Evolutionary conservation across 2,329 filamentous ascomycete genomes (phyloP), one percentile per base, ranked within the genome.

Genomic region (Ophiocordyceps sinensis): DNA sequence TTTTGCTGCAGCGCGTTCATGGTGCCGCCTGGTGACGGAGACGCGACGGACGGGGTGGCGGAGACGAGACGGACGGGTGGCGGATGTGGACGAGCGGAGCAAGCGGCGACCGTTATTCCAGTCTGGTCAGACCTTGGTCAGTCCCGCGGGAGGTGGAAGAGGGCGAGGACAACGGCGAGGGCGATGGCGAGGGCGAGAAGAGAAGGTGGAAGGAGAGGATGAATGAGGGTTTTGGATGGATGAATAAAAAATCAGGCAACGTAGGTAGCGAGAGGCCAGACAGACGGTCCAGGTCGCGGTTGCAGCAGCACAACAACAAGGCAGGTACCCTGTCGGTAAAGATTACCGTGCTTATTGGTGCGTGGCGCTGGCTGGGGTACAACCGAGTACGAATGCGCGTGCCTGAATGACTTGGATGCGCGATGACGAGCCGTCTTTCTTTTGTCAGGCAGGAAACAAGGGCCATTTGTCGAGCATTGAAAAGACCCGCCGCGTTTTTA

Each of bases 1-100:
- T 70, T 77, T 54, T 79, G 71, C 62, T 76, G 70, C 47, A 81
- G 68, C 56, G 76, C 70, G 56, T 81, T 71, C 77, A 82, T 82
- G 44, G 49, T 50, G 38, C 34, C 21, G 15, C 15, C 14, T 12
- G 5, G 14, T 15, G n/a, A n/a, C n/a, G 9, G 10, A 9, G n/a
- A 26, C 23, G 23, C 3, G 23, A 19, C 19, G 19, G 19, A 19
- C 19, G 19, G 19, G 19, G n/a, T n/a, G n/a, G n/a, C n/a, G 9
- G 10, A 9, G n/a, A 26, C 23, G 23, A 26, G 23, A 19, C 19
- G 19, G 19, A 19, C 19, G 19, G 19, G 19, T 19, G 19, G 19
- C 19, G 19, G 19, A 19, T 19, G 19, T 19, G 19, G 19, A 19
- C 19, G 19, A 19, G 19, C 19, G 19, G 19, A 19, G 19, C 19